Evolutionary conservation across 2,329 filamentous ascomycete genomes (phyloP), one percentile per base, ranked within the genome.

Genomic region (Fusarium algeriense): DNA sequence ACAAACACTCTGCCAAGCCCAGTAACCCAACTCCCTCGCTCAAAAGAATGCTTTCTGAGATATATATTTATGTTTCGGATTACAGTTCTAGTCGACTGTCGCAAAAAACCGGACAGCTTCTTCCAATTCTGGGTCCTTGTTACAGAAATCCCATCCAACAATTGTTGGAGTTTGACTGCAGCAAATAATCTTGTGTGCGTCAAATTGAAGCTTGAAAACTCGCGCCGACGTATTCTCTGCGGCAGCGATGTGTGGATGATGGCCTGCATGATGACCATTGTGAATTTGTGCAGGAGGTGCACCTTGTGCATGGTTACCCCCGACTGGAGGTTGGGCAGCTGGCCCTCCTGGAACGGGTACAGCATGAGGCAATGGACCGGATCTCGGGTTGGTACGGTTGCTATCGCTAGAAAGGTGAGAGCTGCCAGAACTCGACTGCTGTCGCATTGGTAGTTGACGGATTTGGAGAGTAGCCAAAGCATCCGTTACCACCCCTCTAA

Each of bases 91-190:
- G 60, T 82, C 87, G 44, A 91, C 84, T 5, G 88, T 86, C 57
- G 86, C 90, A 79, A 97, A 97, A 78, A 97, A 97, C 38, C 88
- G 87, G 70, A 90, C 89, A 10, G 92, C 93, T 78, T 93, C 91
- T 60, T 93, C 89, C 57, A 98, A 88, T 74, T 97, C 92, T 60
- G 88, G 82, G 72, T 99, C 95, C 7, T 90, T 92, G 73, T 94
- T 93, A 64, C 94, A 96, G 85, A 98, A 99, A 80, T 99, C 96
- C 96, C 96, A 99, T 1, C 95, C 96, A 1, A 98, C 94, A 77
- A 99, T 98, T 19, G 92, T 90, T 41, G 91, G 91, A 61, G 96
- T 94, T 80, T 98, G 95, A 71, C 93, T 96, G 79, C 95, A 98
- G 83, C 95, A 98, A 59, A 99, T 92, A 73, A 99, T 97, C 75